Conservation (phyloP, 257 asterid genomes). For the Handroanthus guayacan region DNA sequence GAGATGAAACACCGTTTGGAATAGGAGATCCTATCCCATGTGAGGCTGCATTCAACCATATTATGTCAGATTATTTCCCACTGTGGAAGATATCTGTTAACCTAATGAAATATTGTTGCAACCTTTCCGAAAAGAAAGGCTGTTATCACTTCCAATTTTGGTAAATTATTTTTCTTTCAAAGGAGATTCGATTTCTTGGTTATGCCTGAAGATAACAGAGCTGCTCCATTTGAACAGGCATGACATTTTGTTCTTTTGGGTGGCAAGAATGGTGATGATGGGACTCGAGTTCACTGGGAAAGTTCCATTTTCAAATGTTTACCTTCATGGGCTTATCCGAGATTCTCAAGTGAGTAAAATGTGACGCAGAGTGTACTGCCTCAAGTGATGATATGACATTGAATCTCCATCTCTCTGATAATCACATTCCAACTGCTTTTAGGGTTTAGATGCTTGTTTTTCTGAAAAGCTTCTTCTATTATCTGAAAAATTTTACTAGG, state of each 20-base stretch:
- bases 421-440: slow-evolving; percentile 15
- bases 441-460: background rate
- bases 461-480: slow-evolving; percentile 8
- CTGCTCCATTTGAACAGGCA: slow-evolving; percentile 71
- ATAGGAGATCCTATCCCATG: too few species aligned
- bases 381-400: slow-evolving; percentile 24
- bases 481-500: background rate
- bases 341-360: slow-evolving; percentile 85
- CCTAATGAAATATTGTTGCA: slow-evolving; percentile 24
- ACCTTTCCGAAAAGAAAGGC: background rate
- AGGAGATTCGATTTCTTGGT: background rate
- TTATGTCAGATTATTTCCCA: background rate
- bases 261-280: slow-evolving; percentile 99
- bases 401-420: background rate
- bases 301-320: slow-evolving; percentile 83
- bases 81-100: slow-evolving; percentile 3
- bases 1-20: too few species aligned
- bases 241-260: slow-evolving; percentile 98
- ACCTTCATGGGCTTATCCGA: slow-evolving; percentile 97
- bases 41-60: slow-evolving; percentile 1
- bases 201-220: slow-evolving; percentile 30
- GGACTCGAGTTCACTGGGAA: slow-evolving; percentile 95
- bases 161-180: slow-evolving; percentile 13
- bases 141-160: slow-evolving; percentile 4
- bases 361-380: slow-evolving; percentile 33